Evolutionary conservation across 1,139 yeast genomes (phyloP), one percentile per base, ranked within the genome.

Genomic region (Suhomyces terraborum): DNA sequence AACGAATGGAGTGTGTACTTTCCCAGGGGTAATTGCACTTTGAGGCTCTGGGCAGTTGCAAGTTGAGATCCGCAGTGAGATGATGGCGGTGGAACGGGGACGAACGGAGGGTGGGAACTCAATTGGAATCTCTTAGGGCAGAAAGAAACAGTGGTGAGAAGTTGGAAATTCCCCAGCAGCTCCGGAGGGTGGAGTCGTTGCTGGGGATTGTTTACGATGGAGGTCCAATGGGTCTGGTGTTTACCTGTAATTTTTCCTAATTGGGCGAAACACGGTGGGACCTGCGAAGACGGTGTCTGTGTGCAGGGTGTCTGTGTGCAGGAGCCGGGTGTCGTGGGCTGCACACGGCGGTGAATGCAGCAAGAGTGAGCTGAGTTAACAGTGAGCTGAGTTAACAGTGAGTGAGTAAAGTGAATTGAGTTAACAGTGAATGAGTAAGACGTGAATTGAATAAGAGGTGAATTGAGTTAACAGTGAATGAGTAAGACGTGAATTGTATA

Each of bases 211-310:
- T 25, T 19, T 25, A 25, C 31, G 30, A 33, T 23, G 22, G 29
- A 29, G 17, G 36, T 14, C 16, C 19, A 22, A 23, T 8, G 5
- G 10, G 27, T n/a, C 38, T 21, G 32, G 25, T 36, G 40, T 36
- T 36, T 36, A 36, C 40, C 27, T 30, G 17, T 23, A 21, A 22
- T 33, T 33, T 38, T 38, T 34, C 41, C 41, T 38, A 38, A 24
- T 38, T 38, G 41, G 41, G 41, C 41, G 36, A 38, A 38, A 38
- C 36, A 32, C 40, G 39, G 35, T 32, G 32, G 32, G 26, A 28
- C 28, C 27, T 18, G 14, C 26, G 14, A 12, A 34, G 29, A 14
- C 4, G 26, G 21, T 12, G 6, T 12, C 12, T 23, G n/a, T 8
- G 16, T 9, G 13, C 8, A 6, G 6, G 6, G 27, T 12, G 27